These are phyloP conservation scores for Ganoderma leucocontextum DNA, from an alignment of 1,284 basidiomycete genomes.

Conservation along the genomic window DNA sequence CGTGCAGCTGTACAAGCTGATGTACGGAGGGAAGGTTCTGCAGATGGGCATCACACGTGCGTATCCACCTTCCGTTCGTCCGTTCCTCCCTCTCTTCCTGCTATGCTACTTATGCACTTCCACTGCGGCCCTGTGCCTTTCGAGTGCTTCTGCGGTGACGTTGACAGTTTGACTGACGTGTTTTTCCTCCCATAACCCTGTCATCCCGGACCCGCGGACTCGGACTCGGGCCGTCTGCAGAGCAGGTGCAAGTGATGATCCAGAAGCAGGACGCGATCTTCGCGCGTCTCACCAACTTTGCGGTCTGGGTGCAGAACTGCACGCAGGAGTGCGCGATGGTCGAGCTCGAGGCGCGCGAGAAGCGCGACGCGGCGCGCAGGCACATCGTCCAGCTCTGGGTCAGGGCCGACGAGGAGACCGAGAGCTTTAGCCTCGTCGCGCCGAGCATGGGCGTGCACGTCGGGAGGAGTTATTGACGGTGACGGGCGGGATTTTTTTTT, in stretches of 20 bases:
- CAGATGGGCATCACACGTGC: conserved; percentile 38
- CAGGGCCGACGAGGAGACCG: conserved; percentile 25
- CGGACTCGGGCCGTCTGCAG: conserved; percentile 16
- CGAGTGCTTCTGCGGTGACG: not conserved
- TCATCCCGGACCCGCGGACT: not conserved
- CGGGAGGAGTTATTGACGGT: not conserved
- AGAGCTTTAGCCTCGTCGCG: conserved; percentile 24
- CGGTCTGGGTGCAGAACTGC: conserved; percentile 38
- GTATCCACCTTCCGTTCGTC: conserved; percentile 9
- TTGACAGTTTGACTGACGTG: not conserved
- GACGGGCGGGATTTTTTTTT: not conserved
- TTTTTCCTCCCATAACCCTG: not conserved
- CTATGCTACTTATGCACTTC: not conserved
- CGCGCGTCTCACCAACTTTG: conserved; percentile 35
- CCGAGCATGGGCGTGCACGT: conserved; percentile 25
- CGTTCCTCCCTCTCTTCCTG: not conserved
- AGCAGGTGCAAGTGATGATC: conserved; percentile 35
- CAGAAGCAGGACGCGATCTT: conserved; percentile 38
- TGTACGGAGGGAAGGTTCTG: conserved; percentile 37
- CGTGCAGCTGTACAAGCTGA: conserved; percentile 36
- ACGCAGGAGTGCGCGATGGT: conserved; percentile 34
- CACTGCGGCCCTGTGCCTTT: not conserved
- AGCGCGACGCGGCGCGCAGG: conserved; percentile 34
- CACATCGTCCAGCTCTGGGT: conserved; percentile 37
- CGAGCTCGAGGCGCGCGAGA: conserved; percentile 29